Evolutionary conservation across 257 asterid genomes (phyloP).

Genomic region (Salvia rosmarinus): DNA sequence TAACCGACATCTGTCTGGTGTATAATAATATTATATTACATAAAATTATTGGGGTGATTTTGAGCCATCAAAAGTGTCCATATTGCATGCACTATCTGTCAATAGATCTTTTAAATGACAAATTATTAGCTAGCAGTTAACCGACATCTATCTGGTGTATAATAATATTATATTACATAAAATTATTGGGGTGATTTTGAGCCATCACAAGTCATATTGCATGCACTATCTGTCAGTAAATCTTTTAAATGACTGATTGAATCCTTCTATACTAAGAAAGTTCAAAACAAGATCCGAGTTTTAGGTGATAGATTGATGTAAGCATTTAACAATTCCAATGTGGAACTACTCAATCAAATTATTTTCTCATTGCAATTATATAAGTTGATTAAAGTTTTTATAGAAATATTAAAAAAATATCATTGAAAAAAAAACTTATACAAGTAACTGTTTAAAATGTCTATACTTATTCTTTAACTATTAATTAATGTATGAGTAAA

Average conservation of each 20-base stretch:
- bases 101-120: no score
- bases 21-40: background rate
- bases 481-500: no score
- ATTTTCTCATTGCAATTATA: no score
- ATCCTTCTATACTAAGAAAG: slow-evolving; percentile 20
- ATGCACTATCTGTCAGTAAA: slow-evolving; percentile 7
- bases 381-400: no score
- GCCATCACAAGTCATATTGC: slow-evolving; percentile 31
- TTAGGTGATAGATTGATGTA: slow-evolving; percentile 27
- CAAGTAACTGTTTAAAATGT: no score
- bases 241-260: slow-evolving; percentile 2
- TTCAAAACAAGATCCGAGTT: slow-evolving; percentile 39
- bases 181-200: slow-evolving; percentile 8
- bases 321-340: slow-evolving; percentile 4
- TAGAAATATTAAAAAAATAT: no score
- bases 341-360: background rate
- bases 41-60: slow-evolving; percentile 3
- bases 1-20: slow-evolving; percentile 8
- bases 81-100: slow-evolving; percentile 23
- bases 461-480: no score
- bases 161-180: background rate
- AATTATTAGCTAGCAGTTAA: background rate
- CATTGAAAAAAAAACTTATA: no score
- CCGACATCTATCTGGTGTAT: slow-evolving; percentile 6
- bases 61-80: slow-evolving; percentile 34